phyloP scores from a whole-genome alignment of 306 rosid species.

The Cucurbita argyrosperma region DNA sequence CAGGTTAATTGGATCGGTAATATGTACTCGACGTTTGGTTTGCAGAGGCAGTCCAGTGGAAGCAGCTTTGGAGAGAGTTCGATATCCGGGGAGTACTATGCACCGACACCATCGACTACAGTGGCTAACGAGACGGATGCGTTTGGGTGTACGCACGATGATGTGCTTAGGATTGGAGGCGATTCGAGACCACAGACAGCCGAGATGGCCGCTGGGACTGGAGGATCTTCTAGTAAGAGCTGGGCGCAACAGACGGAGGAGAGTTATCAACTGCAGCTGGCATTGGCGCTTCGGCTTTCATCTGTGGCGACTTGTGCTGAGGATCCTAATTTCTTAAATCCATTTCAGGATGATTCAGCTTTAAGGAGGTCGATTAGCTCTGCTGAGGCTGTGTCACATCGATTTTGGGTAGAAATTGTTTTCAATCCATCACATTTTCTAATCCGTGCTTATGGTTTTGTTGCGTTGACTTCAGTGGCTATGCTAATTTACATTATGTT shows the following conservation, averaged over 20 bases:
- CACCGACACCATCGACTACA: conserved; percentile 48
- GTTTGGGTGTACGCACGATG: conserved; percentile 49
- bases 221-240: conserved; percentile 62
- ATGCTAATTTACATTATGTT: neutral
- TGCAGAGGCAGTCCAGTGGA: conserved; percentile 96
- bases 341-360: conserved; percentile 39
- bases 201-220: conserved; percentile 25
- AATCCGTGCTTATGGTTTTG: neutral
- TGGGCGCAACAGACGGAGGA: conserved; percentile 99
- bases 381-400: conserved; percentile 57
- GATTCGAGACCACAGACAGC: conserved; percentile 32
- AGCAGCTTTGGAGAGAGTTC: conserved; percentile 95
- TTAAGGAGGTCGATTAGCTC: conserved; percentile 26
- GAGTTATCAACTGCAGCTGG: conserved; percentile 89
- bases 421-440: neutral
- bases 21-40: conserved; percentile 42
- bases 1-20: conserved; percentile 69
- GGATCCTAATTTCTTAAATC: conserved; percentile 86
- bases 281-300: conserved; percentile 73
- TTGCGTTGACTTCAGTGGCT: neutral
- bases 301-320: conserved; percentile 81
- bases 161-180: conserved; percentile 27
- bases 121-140: conserved; percentile 59
- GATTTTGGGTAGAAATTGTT: conserved; percentile 59
- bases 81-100: conserved; percentile 73